A percentile compares a stretch with the other conserved stretches of the same genome.
Evolutionary conservation across 352 stramenopile genomes (phyloP).

Genomic region (Globisporangium cylindrosporum): DNA sequence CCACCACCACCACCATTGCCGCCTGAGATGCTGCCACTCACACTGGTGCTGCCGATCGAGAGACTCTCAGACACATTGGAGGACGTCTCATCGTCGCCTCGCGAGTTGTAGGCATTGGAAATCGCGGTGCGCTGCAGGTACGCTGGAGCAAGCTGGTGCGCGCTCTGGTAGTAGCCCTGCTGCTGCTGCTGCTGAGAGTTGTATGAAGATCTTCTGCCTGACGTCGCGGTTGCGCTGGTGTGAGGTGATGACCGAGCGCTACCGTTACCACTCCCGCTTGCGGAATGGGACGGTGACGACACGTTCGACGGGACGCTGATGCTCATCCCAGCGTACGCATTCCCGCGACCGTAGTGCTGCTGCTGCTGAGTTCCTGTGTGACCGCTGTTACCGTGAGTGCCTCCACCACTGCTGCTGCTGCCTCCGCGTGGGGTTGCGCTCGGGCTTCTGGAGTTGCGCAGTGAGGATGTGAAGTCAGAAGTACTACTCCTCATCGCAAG

Average conservation of each 20-base stretch:
- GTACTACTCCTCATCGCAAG: slow-evolving; percentile 14
- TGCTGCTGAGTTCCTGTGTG: neutral
- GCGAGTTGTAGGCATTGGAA: slow-evolving; percentile 57
- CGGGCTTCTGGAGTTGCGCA: slow-evolving; percentile 27
- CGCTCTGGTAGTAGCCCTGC: slow-evolving; percentile 11
- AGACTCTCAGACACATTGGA: slow-evolving; percentile 59
- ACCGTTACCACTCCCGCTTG: slow-evolving; percentile 19
- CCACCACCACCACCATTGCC: neutral
- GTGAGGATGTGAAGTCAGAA: slow-evolving; percentile 32
- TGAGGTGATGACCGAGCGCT: slow-evolving; percentile 39
- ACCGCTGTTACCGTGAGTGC: neutral
- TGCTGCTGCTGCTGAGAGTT: slow-evolving; percentile 19
- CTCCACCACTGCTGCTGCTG: neutral
- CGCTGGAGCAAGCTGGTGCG: slow-evolving; percentile 18
- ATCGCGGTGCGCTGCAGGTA: slow-evolving; percentile 64
- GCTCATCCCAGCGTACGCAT: slow-evolving; percentile 34
- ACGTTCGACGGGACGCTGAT: slow-evolving; percentile 39
- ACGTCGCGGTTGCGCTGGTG: slow-evolving; percentile 13
- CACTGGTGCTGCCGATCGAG: slow-evolving; percentile 23
- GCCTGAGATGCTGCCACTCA: slow-evolving; percentile 7
- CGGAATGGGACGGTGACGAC: slow-evolving; percentile 32
- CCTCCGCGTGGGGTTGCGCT: slow-evolving; percentile 19
- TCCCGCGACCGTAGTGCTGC: slow-evolving; percentile 9
- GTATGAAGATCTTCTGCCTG: slow-evolving; percentile 25
- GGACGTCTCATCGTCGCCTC: slow-evolving; percentile 55